A percentile compares a stretch with the other conserved stretches of the same genome.
These are phyloP conservation scores for Speleostelium caveatum DNA, from an alignment of 78 protist species.

Conservation along the genomic window DNA sequence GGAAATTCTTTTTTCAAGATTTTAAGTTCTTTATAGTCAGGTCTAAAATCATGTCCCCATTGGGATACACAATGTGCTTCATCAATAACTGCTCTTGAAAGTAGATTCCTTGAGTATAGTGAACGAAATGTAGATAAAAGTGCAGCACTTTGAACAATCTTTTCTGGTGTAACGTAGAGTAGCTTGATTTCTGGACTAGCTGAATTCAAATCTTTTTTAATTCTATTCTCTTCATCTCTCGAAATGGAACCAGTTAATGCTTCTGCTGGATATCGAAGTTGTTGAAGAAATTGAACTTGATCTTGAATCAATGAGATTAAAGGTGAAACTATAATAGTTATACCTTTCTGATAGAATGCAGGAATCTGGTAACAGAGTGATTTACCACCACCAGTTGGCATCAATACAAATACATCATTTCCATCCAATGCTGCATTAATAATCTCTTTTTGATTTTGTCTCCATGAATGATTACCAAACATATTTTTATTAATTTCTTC, in stretches of 20 bases:
- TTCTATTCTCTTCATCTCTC: background rate
- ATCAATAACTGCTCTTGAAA: constrained; percentile 91
- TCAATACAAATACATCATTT: constrained; percentile 93
- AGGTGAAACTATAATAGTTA: constrained; percentile 91
- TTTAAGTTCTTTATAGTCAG: constrained; percentile 85
- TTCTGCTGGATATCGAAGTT: constrained; percentile 2
- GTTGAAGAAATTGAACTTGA: constrained; percentile 86
- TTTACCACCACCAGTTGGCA: constrained; percentile 99
- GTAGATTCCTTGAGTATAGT: background rate
- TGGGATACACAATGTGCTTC: constrained; percentile 98
- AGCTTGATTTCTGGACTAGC: constrained; percentile 26
- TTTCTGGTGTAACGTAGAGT: constrained; percentile 91
- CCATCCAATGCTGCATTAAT: constrained; percentile 91
- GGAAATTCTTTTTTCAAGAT: constrained; percentile 56
- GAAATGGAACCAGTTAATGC: constrained; percentile 14
- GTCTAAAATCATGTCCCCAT: constrained; percentile 99
- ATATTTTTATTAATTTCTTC: background rate
- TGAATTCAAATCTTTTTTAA: constrained; percentile 5
- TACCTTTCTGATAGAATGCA: constrained; percentile 11
- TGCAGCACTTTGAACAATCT: constrained; percentile 24
- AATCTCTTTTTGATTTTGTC: constrained; percentile 88
- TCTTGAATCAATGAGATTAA: constrained; percentile 98
- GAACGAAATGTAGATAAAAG: background rate
- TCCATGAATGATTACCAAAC: constrained; percentile 78
- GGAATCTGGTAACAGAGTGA: constrained; percentile 91